Percentiles rank a stretch among this genome's conserved stretches.
Conservation (phyloP, 345 rosid genomes). For the Reutealis trisperma region DNA sequence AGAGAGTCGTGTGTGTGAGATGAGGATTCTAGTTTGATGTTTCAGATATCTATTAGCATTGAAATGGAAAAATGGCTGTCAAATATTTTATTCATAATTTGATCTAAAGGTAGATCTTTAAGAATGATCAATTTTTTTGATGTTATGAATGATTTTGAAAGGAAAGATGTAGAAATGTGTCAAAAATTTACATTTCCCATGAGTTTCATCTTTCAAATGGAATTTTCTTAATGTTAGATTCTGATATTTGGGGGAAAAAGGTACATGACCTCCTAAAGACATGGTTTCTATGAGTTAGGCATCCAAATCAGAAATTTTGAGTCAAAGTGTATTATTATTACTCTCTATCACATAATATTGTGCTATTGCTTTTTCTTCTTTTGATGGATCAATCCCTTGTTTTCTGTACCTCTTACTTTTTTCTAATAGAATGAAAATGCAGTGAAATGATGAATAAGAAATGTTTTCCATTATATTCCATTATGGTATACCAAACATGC, state of each 20-base stretch:
- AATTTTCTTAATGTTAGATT: not conserved
- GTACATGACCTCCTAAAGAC: not conserved
- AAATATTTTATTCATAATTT: too few species aligned
- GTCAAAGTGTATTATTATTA: too few species aligned
- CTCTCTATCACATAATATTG: not conserved
- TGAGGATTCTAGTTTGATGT: not conserved
- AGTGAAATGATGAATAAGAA: not conserved
- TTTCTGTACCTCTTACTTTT: too few species aligned
- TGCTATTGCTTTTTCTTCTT: conserved; percentile 3
- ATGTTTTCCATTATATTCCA: not conserved
- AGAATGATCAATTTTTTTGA: not conserved
- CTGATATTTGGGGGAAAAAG: not conserved
- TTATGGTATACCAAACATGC: not conserved
- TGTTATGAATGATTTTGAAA: not conserved
- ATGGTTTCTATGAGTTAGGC: not conserved
- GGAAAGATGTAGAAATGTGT: not conserved
- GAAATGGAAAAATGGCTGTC: not conserved
- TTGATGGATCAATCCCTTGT: not conserved
- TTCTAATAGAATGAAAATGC: too few species aligned
- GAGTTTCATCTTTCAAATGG: not conserved
- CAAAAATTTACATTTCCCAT: too few species aligned
- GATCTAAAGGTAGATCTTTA: not conserved
- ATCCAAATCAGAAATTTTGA: not conserved
- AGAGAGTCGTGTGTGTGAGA: not conserved
- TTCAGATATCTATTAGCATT: not conserved